These are phyloP conservation scores for Ascodesmis nigricans DNA, from an alignment of 495 filamentous ascomycete species.

Conservation along the genomic window DNA sequence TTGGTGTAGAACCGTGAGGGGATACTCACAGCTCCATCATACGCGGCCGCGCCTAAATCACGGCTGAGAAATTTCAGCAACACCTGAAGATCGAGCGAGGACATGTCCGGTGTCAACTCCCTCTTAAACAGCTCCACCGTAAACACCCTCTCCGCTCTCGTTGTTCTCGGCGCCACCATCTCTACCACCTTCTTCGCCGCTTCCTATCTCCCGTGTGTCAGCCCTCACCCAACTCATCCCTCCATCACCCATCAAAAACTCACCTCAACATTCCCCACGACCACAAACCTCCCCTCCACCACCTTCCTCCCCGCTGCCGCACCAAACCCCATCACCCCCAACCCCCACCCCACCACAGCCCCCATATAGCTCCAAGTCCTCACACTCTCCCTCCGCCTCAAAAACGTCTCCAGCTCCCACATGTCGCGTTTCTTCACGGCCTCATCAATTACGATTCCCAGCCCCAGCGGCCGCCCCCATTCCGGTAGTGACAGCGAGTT, in stretches of 20 bases:
- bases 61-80: slow-evolving; percentile 50
- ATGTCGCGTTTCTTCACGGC: slow-evolving; percentile 43
- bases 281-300: slow-evolving; percentile 23
- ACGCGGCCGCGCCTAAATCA: slow-evolving; percentile 40
- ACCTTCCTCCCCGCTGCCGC: slow-evolving; percentile 7
- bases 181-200: slow-evolving; percentile 28
- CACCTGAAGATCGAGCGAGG: slow-evolving; percentile 42
- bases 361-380: slow-evolving; percentile 37
- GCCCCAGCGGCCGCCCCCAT: slow-evolving; percentile 62
- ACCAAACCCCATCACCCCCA: slow-evolving; percentile 45
- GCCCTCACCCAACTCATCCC: background rate
- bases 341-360: slow-evolving; percentile 50
- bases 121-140: slow-evolving; percentile 40
- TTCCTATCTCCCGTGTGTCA: slow-evolving; percentile 21
- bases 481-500: slow-evolving; percentile 44
- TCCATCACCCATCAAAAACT: slow-evolving; percentile 3
- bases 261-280: slow-evolving; percentile 34
- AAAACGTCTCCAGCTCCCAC: slow-evolving; percentile 43
- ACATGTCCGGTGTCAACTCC: slow-evolving; percentile 36
- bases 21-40: slow-evolving; percentile 36
- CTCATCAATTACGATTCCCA: slow-evolving; percentile 62
- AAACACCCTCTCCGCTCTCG: slow-evolving; percentile 37
- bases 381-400: slow-evolving; percentile 37
- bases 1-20: background rate
- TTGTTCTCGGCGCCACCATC: slow-evolving; percentile 27